A percentile compares a stretch with the other conserved stretches of the same genome.
These are phyloP conservation scores for Pyrrhoderma lamaoense DNA, from an alignment of 1,284 basidiomycete genomes.

Conservation along the genomic window DNA sequence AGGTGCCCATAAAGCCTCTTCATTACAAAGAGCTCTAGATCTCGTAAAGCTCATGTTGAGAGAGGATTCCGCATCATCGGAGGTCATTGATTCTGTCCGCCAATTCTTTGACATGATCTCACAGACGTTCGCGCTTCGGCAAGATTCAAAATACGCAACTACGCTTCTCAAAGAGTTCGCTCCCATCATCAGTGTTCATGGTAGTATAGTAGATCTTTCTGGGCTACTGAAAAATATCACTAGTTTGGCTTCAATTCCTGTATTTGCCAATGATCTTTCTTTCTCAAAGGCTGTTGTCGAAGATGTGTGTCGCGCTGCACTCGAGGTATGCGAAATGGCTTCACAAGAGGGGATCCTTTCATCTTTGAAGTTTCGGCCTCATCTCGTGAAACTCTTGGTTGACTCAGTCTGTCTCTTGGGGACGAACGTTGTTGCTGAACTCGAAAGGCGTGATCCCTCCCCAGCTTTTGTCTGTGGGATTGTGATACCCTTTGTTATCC, in stretches of 20 bases:
- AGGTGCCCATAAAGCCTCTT: constrained; percentile 41
- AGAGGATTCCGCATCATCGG: constrained; percentile 33
- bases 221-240: constrained; percentile 51
- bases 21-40: constrained; percentile 49
- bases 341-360: constrained; percentile 47
- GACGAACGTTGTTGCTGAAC: constrained; percentile 47
- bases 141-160: constrained; percentile 43
- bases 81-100: constrained; percentile 35
- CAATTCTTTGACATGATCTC: constrained; percentile 46
- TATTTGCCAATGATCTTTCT: constrained; percentile 42
- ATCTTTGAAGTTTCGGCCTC: constrained; percentile 40
- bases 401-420: constrained; percentile 46
- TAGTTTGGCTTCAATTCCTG: constrained; percentile 38
- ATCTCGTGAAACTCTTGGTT: constrained; percentile 48
- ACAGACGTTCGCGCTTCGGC: constrained; percentile 38
- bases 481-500: constrained; percentile 55
- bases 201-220: constrained; percentile 52
- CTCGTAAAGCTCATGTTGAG: constrained; percentile 53
- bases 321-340: constrained; percentile 50
- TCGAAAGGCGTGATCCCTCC: constrained; percentile 50
- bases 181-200: constrained; percentile 49
- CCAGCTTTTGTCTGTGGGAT: constrained; percentile 53
- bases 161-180: constrained; percentile 50
- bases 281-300: constrained; percentile 51
- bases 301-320: constrained; percentile 50